A percentile compares a stretch with the other conserved stretches of the same genome.
phyloP scores from a whole-genome alignment of 352 stramenopile genomes.

The Globisporangium polare region DNA sequence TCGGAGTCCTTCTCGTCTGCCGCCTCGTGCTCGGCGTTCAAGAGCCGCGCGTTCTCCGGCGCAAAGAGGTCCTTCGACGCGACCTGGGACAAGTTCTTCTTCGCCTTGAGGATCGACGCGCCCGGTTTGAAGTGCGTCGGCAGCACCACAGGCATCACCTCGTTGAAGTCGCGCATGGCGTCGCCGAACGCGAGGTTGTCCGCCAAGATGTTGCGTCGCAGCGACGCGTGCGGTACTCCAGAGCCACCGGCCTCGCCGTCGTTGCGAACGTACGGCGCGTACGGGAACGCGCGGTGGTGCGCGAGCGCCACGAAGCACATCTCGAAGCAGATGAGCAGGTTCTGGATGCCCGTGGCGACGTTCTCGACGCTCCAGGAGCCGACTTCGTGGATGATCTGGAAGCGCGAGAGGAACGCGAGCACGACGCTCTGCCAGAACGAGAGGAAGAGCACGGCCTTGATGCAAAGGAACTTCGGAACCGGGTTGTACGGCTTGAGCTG shows the following conservation, averaged over 20 bases:
- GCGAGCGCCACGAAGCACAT: constrained; percentile 97
- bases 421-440: constrained; percentile 98
- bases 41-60: constrained; percentile 40
- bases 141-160: constrained; percentile 85
- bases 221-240: constrained; percentile 18
- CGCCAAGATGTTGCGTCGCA: constrained; percentile 76
- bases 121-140: constrained; percentile 78
- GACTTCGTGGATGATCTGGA: constrained; percentile 89
- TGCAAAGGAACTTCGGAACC: constrained; percentile 97
- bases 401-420: constrained; percentile 85
- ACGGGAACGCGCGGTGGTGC: constrained; percentile 96
- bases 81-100: constrained; percentile 34
- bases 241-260: constrained; percentile 11
- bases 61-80: constrained; percentile 39
- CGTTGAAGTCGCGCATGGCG: constrained; percentile 93
- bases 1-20: constrained; percentile 15
- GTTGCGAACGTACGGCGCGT: constrained; percentile 69
- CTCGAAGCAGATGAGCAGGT: constrained; percentile 98
- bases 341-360: constrained; percentile 96
- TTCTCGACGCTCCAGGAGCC: constrained; percentile 93
- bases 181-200: constrained; percentile 93
- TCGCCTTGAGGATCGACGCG: constrained; percentile 52
- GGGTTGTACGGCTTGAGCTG: constrained; percentile 93
- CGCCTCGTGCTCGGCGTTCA: constrained; percentile 34
- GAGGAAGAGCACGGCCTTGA: constrained; percentile 99